These are phyloP conservation scores for Salix viminalis DNA, from an alignment of 345 rosid genomes.

Conservation along the genomic window DNA sequence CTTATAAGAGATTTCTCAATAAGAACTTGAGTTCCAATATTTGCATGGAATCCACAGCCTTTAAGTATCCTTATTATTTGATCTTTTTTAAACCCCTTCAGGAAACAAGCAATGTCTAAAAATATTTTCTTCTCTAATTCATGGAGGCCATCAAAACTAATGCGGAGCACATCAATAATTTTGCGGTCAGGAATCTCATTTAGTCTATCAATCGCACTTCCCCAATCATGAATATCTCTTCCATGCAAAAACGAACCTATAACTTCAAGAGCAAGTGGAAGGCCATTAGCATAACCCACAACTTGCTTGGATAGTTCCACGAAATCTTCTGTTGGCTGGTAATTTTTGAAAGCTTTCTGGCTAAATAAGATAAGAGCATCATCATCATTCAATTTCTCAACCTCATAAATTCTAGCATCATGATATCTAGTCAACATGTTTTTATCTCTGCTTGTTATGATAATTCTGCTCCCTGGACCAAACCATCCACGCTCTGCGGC, in stretches of 20 bases:
- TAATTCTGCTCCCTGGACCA: constrained; percentile 15
- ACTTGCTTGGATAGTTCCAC: not conserved
- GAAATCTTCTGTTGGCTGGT: not conserved
- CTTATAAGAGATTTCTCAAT: constrained; percentile 5
- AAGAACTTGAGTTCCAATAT: not conserved
- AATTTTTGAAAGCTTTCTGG: constrained; percentile 1
- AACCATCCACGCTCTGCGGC: not conserved
- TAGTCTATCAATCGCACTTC: constrained; percentile 1
- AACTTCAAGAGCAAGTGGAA: constrained; percentile 12
- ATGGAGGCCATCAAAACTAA: constrained; percentile 8
- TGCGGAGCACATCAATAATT: not conserved
- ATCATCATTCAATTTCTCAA: not conserved
- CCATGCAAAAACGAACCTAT: constrained; percentile 3
- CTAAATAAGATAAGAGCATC: constrained; percentile 10
- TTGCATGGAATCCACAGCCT: not conserved
- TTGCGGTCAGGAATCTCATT: not conserved
- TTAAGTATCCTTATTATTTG: not conserved
- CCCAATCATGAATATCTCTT: not conserved
- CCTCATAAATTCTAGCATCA: not conserved
- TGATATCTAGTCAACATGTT: not conserved
- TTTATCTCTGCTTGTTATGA: constrained; percentile 11
- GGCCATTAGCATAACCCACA: constrained; percentile 13
- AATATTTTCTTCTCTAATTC: constrained; percentile 5
- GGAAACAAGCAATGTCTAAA: constrained; percentile 6
- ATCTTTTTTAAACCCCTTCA: constrained; percentile 1